Evolutionary conservation across 495 filamentous ascomycete species (phyloP).

Genomic region (Rhypophila decipiens): DNA sequence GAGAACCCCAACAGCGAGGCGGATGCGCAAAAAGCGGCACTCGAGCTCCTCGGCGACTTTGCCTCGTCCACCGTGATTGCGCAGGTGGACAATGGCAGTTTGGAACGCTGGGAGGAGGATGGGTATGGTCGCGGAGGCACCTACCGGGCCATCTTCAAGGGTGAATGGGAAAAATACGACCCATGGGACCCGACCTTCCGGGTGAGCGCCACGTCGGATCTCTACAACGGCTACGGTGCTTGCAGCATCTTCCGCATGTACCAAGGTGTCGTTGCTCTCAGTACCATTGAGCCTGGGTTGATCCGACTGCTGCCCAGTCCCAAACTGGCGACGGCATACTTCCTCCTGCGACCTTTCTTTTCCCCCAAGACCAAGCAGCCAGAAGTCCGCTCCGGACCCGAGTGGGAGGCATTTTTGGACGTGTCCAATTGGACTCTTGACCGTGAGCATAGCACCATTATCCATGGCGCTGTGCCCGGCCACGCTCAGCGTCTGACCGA

Average conservation of each 20-base stretch:
- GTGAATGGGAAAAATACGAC: slow-evolving; percentile 81
- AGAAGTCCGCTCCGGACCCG: slow-evolving; percentile 24
- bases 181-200: slow-evolving; percentile 76
- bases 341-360: slow-evolving; percentile 84
- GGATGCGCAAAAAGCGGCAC: slow-evolving; percentile 20
- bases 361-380: slow-evolving; percentile 43
- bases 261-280: slow-evolving; percentile 83
- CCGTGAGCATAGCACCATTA: slow-evolving; percentile 43
- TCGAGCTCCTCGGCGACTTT: slow-evolving; percentile 39
- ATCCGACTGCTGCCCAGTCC: slow-evolving; percentile 77
- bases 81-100: slow-evolving; percentile 79
- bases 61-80: slow-evolving; percentile 46
- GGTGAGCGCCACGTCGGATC: slow-evolving; percentile 63
- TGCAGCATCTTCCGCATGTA: slow-evolving; percentile 88
- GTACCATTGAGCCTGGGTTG: slow-evolving; percentile 71
- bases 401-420: slow-evolving; percentile 47
- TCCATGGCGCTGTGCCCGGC: slow-evolving; percentile 77
- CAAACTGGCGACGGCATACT: slow-evolving; percentile 77
- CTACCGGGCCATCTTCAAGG: slow-evolving; percentile 68
- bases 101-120: slow-evolving; percentile 85
- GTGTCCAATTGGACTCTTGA: slow-evolving; percentile 53
- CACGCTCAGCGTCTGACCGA: slow-evolving; percentile 74
- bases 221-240: slow-evolving; percentile 81
- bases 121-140: slow-evolving; percentile 68
- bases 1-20: slow-evolving; percentile 11